These are phyloP conservation scores for Sechiopsis laciniata DNA, from an alignment of 306 rosid species.

Conservation along the genomic window DNA sequence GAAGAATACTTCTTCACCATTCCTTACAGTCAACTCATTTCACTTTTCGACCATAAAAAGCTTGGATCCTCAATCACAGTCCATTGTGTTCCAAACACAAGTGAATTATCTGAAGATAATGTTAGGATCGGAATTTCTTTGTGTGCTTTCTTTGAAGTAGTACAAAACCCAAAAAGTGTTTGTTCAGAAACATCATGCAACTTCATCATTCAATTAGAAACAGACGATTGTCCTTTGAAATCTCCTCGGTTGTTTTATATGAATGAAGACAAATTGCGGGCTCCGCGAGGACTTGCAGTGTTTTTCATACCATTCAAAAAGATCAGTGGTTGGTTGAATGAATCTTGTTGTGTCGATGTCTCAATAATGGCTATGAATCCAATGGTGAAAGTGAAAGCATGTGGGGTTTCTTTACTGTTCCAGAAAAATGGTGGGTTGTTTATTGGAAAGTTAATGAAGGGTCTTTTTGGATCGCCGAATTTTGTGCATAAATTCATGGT, in stretches of 20 bases:
- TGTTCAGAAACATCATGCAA: neutral
- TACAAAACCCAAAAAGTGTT: neutral
- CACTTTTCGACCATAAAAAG: neutral
- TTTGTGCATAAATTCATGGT: neutral
- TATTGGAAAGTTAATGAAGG: conserved; percentile 9
- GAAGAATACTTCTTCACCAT: neutral
- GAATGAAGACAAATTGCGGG: neutral
- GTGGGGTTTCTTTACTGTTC: conserved; percentile 11
- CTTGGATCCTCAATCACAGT: neutral
- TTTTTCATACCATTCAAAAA: neutral
- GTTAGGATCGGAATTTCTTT: conserved; percentile 17
- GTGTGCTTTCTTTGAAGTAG: neutral
- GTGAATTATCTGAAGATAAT: neutral
- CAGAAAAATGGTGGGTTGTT: neutral
- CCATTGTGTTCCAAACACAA: neutral
- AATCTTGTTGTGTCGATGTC: neutral
- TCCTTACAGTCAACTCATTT: neutral
- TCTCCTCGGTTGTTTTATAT: neutral
- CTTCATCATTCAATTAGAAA: neutral
- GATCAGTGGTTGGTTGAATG: conserved; percentile 4
- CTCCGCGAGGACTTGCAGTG: neutral
- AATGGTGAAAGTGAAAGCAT: neutral
- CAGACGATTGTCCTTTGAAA: conserved; percentile 1
- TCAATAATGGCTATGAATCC: neutral
- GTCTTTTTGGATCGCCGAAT: neutral